phyloP scores from a whole-genome alignment of 1,284 basidiomycete genomes.

The Leccinum variabile region DNA sequence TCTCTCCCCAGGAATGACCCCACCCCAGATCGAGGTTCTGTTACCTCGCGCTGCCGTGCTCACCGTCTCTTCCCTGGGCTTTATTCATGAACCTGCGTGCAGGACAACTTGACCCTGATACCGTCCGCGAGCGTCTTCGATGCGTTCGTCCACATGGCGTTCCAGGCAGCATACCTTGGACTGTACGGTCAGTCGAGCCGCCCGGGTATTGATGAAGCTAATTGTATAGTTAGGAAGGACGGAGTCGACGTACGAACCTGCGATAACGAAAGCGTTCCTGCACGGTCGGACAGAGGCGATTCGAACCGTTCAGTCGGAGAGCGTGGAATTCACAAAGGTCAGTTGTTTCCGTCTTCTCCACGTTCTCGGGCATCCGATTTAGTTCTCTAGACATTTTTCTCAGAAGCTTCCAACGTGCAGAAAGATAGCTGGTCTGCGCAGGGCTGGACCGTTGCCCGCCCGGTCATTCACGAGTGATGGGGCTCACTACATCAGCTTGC shows the following conservation, averaged over 20 bases:
- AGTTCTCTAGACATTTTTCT: constrained; percentile 72
- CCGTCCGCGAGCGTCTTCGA: constrained; percentile 32
- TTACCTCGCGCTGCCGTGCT: no score
- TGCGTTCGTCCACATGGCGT: constrained; percentile 96
- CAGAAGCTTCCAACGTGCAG: constrained; percentile 66
- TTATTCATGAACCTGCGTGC: no score
- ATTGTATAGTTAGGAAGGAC: constrained; percentile 58
- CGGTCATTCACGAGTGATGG: no score
- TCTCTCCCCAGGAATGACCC: no score
- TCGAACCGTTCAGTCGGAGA: constrained; percentile 84
- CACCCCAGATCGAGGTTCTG: no score
- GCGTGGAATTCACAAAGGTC: constrained; percentile 82
- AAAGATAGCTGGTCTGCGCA: constrained; percentile 77
- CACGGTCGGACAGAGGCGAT: constrained; percentile 97
- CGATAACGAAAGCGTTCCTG: constrained; percentile 96
- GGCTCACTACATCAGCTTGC: no score
- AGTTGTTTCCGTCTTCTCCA: constrained; percentile 3
- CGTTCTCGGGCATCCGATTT: not conserved
- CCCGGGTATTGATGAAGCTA: not conserved
- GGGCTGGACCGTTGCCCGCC: constrained; percentile 36
- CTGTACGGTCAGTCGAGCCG: constrained; percentile 67
- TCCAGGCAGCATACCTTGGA: constrained; percentile 94
- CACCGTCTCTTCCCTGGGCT: no score
- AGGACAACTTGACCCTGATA: no score
- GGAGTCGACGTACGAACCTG: constrained; percentile 96